Conservation (phyloP, 73 alveolate species). For the Paramecium octaurelia region DNA sequence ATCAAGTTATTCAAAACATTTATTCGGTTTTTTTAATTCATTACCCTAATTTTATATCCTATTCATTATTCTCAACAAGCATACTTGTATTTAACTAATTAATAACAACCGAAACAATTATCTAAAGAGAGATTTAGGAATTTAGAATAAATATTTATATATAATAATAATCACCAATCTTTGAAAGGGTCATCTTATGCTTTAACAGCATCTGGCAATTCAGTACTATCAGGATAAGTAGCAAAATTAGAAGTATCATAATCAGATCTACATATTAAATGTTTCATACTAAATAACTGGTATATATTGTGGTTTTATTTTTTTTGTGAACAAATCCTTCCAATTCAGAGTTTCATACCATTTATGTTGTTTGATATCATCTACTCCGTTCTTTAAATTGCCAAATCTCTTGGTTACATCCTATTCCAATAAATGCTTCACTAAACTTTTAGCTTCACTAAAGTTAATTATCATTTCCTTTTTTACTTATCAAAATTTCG, state of each 20-base stretch:
- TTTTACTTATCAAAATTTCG: conserved; percentile 74
- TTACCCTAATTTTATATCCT: not conserved
- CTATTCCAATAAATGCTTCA: conserved; percentile 84
- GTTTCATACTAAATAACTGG: conserved; percentile 70
- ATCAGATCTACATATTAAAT: conserved; percentile 44
- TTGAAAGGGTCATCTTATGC: conserved; percentile 87
- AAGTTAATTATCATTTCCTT: no score
- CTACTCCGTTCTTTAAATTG: conserved; percentile 84
- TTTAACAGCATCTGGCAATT: conserved; percentile 72
- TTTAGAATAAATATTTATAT: not conserved
- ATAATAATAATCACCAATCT: conserved; percentile 74
- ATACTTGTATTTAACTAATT: no score
- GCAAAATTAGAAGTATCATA: conserved; percentile 88
- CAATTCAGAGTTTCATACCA: conserved; percentile 76
- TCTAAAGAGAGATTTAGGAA: no score
- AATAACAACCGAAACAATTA: no score
- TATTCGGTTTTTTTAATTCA: not conserved
- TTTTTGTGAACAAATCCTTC: conserved; percentile 66
- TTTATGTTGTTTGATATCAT: conserved; percentile 88
- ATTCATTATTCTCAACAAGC: not conserved
- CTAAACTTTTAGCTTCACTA: conserved; percentile 78
- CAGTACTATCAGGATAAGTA: conserved; percentile 89
- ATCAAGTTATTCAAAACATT: not conserved
- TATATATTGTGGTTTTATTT: conserved; percentile 80
- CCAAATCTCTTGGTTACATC: conserved; percentile 88